Conservation (phyloP, 2,329 filamentous ascomycete species). For the Tolypocladium tundrense region DNA sequence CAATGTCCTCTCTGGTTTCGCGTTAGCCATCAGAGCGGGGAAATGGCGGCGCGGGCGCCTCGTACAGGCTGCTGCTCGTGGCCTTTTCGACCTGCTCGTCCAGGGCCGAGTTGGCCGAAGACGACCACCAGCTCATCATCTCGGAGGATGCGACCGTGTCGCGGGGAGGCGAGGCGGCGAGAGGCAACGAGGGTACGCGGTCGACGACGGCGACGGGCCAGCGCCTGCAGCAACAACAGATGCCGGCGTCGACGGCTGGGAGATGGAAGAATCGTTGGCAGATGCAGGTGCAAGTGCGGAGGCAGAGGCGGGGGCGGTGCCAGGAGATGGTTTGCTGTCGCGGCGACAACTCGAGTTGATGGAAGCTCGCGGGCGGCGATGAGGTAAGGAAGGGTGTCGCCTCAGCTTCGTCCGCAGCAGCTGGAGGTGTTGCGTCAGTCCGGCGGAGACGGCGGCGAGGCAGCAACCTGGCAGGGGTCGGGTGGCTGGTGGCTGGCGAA, state of each 20-base stretch:
- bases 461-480: background rate
- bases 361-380: background rate
- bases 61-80: conserved; percentile 85
- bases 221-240: background rate
- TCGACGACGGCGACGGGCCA: background rate
- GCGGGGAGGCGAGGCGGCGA: background rate
- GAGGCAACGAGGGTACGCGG: background rate
- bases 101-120: conserved; percentile 77
- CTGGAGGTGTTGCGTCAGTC: background rate
- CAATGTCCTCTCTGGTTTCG: conserved; percentile 72
- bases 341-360: background rate
- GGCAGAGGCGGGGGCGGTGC: background rate
- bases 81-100: conserved; percentile 97
- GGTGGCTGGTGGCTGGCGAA: background rate
- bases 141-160: conserved; percentile 6
- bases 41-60: background rate
- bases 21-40: conserved; percentile 3
- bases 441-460: background rate
- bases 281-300: background rate
- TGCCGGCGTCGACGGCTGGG: background rate
- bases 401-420: background rate
- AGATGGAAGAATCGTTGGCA: background rate
- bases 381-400: background rate
- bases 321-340: background rate
- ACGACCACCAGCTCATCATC: conserved; percentile 95